Conservation (phyloP, 768 basidiomycete species). For the Calocera viscosa region DNA sequence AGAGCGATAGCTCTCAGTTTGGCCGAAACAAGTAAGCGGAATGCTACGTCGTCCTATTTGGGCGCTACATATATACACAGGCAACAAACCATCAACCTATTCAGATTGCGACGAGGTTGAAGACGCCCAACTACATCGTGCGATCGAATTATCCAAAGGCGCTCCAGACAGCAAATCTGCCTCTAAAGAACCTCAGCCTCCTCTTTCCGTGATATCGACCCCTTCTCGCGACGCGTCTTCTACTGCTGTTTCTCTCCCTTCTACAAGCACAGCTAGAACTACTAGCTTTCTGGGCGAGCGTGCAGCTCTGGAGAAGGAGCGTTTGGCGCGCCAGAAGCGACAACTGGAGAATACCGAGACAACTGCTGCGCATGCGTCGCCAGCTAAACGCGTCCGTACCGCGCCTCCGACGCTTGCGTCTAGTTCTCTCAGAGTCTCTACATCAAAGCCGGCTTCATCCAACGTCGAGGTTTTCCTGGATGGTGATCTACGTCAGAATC, state of each 20-base stretch:
- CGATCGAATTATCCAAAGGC: background rate
- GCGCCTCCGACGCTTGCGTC: background rate
- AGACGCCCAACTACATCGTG: background rate
- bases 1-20: background rate
- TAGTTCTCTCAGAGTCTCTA: background rate
- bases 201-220: background rate
- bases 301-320: slow-evolving; percentile 63
- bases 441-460: background rate
- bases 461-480: slow-evolving; percentile 43
- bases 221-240: background rate
- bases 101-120: background rate
- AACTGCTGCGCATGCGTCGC: background rate
- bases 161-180: background rate
- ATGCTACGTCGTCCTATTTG: background rate
- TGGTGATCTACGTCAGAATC: slow-evolving; percentile 62
- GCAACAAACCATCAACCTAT: background rate
- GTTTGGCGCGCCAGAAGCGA: slow-evolving; percentile 60
- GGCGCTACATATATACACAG: background rate
- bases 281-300: slow-evolving; percentile 54
- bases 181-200: background rate
- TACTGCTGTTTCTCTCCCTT: background rate
- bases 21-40: background rate
- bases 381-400: background rate
- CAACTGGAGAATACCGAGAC: background rate
- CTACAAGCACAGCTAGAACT: background rate